Conservation (phyloP, 495 filamentous ascomycete genomes). For the Neurospora sp. region DNA sequence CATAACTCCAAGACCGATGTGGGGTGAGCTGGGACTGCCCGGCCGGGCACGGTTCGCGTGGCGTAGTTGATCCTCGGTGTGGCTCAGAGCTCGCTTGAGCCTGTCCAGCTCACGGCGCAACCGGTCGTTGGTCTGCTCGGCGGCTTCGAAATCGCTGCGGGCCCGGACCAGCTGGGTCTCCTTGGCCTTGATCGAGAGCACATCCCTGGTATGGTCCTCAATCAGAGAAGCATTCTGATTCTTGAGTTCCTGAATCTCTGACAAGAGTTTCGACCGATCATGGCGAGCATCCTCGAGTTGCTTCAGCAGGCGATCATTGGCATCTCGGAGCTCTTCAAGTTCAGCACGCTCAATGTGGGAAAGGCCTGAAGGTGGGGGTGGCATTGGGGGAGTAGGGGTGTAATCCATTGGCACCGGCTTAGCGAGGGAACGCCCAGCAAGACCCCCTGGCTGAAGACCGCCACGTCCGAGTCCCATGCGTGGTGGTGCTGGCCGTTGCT, state of each 20-base stretch:
- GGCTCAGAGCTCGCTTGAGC: constrained; percentile 65
- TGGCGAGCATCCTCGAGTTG: constrained; percentile 65
- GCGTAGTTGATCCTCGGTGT: constrained; percentile 27
- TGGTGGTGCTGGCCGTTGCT: constrained; percentile 41
- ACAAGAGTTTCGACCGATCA: constrained; percentile 62
- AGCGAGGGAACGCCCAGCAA: constrained; percentile 79
- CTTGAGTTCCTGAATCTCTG: constrained; percentile 78
- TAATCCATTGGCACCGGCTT: constrained; percentile 49
- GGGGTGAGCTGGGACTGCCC: constrained; percentile 30
- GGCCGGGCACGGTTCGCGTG: constrained; percentile 29
- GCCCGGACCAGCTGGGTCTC: constrained; percentile 94
- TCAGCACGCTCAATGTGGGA: constrained; percentile 73
- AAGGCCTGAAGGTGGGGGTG: constrained; percentile 47
- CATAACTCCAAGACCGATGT: constrained; percentile 21
- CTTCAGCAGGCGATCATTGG: constrained; percentile 66
- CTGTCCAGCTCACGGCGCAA: constrained; percentile 85
- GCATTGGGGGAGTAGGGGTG: constrained; percentile 32
- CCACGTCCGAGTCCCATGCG: constrained; percentile 64
- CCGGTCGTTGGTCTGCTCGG: constrained; percentile 72
- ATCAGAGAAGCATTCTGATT: constrained; percentile 95
- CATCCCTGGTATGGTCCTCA: constrained; percentile 92
- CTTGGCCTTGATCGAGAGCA: constrained; percentile 93
- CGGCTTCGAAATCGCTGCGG: constrained; percentile 77
- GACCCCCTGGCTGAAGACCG: constrained; percentile 30
- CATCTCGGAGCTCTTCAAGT: constrained; percentile 74